Conservation (phyloP, 352 stramenopile species). For the Pythium phragmitis region DNA sequence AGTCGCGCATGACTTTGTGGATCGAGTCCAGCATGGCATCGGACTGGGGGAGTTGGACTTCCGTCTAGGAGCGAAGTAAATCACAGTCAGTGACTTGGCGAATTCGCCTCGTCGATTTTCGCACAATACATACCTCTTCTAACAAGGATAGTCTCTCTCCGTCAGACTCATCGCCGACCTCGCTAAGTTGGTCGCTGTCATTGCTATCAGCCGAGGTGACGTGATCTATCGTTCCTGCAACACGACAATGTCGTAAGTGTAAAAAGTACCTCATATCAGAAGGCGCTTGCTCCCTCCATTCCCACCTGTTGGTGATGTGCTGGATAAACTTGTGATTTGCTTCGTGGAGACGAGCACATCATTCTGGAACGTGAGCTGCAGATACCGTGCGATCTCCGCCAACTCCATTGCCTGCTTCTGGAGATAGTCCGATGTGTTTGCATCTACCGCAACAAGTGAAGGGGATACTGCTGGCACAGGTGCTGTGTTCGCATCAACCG, state of each 20-base stretch:
- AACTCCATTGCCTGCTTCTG: conserved; percentile 38
- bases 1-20: conserved; percentile 76
- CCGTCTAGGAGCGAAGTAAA: conserved; percentile 35
- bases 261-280: too few relatives aligned
- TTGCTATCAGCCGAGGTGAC: conserved; percentile 26
- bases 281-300: neutral
- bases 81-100: neutral
- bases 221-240: conserved; percentile 28
- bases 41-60: conserved; percentile 71
- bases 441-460: neutral
- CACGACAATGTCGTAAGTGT: conserved; percentile 3
- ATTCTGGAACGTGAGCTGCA: conserved; percentile 35
- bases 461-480: too few relatives aligned
- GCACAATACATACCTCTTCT: conserved; percentile 45
- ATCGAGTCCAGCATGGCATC: conserved; percentile 81
- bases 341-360: conserved; percentile 23
- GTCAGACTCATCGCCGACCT: conserved; percentile 23
- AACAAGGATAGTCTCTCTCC: conserved; percentile 67
- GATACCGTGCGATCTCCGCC: conserved; percentile 34
- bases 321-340: conserved; percentile 27
- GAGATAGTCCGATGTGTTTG: conserved; percentile 28
- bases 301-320: conserved; percentile 30
- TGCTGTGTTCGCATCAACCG: neutral
- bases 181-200: conserved; percentile 29
- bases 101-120: neutral